Base-by-base conservation (phyloP, 2,329 filamentous ascomycete genomes). In the Botrytis fabae region DNA sequence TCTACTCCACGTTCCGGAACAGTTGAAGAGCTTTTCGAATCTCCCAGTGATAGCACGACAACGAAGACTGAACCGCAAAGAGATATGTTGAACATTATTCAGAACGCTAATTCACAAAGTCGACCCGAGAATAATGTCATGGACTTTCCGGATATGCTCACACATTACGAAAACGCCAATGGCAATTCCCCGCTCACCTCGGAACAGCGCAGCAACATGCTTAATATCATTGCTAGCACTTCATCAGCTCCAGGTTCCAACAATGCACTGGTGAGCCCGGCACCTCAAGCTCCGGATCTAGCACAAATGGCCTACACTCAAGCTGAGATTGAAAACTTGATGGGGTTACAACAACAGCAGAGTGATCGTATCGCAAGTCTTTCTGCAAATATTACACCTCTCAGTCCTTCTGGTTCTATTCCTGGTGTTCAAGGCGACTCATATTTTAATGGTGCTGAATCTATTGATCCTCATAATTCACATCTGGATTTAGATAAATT, bases 371-470 rank as follows among this genome's bases (percentile, higher is more conserved):
- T 98, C 1, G 89, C 93, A 75, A 90, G 93, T 73, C 85, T 98
- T 16, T 90, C 90, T 69, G 90, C 89, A 72, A 84, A 94, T 25
- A 86, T 98, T 12, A 91, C 92, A 10, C 94, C 94, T 0, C 86
- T 97, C 20, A 95, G 91, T 78, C 94, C 94, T 0, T 93, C 89
- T 0, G 94, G 93, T 7, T 87, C 88, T 25, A 93, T 97, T 51
- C 92, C 93, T 1, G 93, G 93, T 7, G 81, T 96, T 2, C 85
- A 87, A 4, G 81, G 79, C 16, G 77, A 78, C 42, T 75, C 76
- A 22, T 82, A 81, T 71, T 81, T 80, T 62, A 77, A 78, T 28
- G 79, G 78, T 3, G 62, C 74, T 35, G 75, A 75, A n/a, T 46
- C 48, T 81, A 81, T 75, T 83, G 83, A 78, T 79, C 83, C 73